Evolutionary conservation across 192 early-diverging fungal genomes (phyloP).

Genomic region (Diversispora epigaea): DNA sequence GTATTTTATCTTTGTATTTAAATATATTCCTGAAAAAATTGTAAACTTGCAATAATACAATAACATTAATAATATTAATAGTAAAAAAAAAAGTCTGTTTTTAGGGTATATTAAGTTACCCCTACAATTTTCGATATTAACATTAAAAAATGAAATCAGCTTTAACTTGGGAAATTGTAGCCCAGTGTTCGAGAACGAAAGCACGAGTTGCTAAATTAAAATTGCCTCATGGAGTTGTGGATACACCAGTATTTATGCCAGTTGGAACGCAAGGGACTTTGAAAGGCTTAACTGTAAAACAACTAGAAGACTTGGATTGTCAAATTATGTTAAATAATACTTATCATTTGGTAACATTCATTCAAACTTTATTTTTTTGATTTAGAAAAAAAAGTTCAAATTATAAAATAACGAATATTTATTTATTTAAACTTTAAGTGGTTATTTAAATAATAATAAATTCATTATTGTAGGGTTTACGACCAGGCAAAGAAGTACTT

Average conservation of each 20-base stretch:
- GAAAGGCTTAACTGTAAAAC: constrained; percentile 78
- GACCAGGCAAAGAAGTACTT: constrained; percentile 73
- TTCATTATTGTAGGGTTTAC: constrained; percentile 48
- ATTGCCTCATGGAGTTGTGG: constrained; percentile 79
- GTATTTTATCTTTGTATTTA: no score
- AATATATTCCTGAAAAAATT: no score
- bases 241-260: constrained; percentile 87
- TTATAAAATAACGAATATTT: not conserved
- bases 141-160: constrained; percentile 59
- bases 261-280: constrained; percentile 84
- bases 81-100: no score
- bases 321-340: constrained; percentile 88
- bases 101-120: no score
- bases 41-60: no score
- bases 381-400: not conserved
- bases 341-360: constrained; percentile 67
- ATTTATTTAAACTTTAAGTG: not conserved
- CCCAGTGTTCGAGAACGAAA: constrained; percentile 80
- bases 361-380: not conserved
- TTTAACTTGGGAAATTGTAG: constrained; percentile 69
- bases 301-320: constrained; percentile 72
- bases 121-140: no score
- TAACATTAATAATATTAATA: no score
- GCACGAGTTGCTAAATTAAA: constrained; percentile 71
- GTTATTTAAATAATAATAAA: not conserved